A percentile compares a stretch with the other conserved stretches of the same genome.
Conservation (phyloP, 768 basidiomycete species). For the Suillus brevipes region DNA sequence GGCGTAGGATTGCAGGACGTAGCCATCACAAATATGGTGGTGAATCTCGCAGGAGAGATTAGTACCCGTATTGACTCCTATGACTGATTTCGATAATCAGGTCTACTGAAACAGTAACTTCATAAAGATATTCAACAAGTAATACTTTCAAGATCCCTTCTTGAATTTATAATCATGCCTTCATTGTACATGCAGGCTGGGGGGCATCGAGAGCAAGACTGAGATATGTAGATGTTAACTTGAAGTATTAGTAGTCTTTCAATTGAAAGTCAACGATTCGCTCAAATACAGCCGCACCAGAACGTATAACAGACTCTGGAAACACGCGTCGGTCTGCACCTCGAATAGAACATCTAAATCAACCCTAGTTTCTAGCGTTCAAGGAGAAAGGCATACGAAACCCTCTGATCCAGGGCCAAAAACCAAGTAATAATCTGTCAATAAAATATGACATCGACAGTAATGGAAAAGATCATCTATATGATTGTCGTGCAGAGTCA, state of each 20-base stretch:
- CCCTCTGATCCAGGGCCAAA: neutral
- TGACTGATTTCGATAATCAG: conserved; percentile 31
- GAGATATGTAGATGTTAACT: neutral
- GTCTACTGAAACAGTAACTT: neutral
- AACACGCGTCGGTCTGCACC: neutral
- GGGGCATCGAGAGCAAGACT: neutral
- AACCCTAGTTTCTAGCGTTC: neutral
- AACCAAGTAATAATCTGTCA: neutral
- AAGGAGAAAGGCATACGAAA: neutral
- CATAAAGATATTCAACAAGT: neutral
- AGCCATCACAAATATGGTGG: conserved; percentile 70
- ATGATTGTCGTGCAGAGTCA: neutral
- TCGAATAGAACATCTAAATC: neutral
- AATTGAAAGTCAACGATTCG: neutral
- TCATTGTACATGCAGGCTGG: neutral
- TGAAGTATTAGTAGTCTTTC: neutral
- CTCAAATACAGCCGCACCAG: neutral
- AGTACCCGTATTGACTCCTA: conserved; percentile 53
- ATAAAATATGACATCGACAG: neutral
- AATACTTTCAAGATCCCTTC: neutral
- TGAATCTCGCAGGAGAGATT: conserved; percentile 56
- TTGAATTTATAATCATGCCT: neutral
- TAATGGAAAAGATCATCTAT: neutral
- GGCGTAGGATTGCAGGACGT: conserved; percentile 89
- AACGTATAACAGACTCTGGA: neutral